These are phyloP conservation scores for Ceratocystis albifundus DNA, from an alignment of 2,329 filamentous ascomycete species.

Conservation along the genomic window DNA sequence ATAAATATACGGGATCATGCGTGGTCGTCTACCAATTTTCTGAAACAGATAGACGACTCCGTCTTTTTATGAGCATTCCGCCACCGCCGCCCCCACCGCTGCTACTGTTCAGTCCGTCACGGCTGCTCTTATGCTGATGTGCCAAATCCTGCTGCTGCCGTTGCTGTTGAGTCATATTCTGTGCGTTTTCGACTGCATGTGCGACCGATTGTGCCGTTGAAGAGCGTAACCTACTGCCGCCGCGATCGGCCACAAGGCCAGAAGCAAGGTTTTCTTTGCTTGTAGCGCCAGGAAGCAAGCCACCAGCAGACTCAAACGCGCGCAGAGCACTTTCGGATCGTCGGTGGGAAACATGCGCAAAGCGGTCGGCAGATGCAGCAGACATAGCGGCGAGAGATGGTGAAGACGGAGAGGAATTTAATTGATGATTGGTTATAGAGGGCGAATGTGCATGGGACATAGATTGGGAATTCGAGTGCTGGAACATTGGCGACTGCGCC, in stretches of 20 bases:
- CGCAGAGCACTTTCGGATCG: constrained; percentile 20
- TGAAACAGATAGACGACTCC: constrained; percentile 16
- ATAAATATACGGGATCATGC: not conserved
- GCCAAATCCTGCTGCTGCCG: constrained; percentile 8
- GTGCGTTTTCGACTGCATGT: not conserved
- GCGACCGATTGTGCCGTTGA: constrained; percentile 11
- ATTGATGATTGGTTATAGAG: constrained; percentile 28
- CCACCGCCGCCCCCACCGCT: not conserved
- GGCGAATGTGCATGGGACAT: not conserved
- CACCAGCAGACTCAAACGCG: constrained; percentile 6
- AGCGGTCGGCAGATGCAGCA: constrained; percentile 15
- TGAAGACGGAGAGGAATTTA: constrained; percentile 34
- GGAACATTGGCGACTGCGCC: constrained; percentile 32
- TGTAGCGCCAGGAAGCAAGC: not conserved
- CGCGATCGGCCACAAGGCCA: constrained; percentile 13
- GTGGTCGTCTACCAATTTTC: constrained; percentile 15
- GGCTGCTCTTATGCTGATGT: constrained; percentile 12
- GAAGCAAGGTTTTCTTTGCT: constrained; percentile 9
- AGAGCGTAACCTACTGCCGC: constrained; percentile 14
- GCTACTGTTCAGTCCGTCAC: constrained; percentile 1
- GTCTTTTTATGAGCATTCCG: constrained; percentile 17
- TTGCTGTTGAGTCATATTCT: not conserved
- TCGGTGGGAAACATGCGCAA: constrained; percentile 15
- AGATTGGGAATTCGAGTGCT: constrained; percentile 27
- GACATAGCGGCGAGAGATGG: constrained; percentile 28